These are phyloP conservation scores for Torrubiella hemipterigena DNA, from an alignment of 2,329 filamentous ascomycete species.

Conservation along the genomic window DNA sequence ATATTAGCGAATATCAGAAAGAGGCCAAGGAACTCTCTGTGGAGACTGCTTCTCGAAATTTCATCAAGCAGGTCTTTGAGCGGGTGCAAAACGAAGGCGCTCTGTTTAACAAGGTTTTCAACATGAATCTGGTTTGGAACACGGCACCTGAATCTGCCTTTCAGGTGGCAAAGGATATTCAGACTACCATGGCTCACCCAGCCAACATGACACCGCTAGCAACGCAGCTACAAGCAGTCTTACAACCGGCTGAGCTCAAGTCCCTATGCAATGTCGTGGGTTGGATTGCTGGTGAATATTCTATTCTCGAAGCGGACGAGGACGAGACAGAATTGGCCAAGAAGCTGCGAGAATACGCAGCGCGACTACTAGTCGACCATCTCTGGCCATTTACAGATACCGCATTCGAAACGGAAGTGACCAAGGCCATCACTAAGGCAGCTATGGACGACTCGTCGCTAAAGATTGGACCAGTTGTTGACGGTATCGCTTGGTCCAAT, in stretches of 20 bases:
- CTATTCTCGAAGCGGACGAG: slow-evolving; percentile 43
- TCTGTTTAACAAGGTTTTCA: slow-evolving; percentile 43
- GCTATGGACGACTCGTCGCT: slow-evolving; percentile 33
- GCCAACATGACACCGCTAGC: slow-evolving; percentile 42
- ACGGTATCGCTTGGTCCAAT: slow-evolving; percentile 40
- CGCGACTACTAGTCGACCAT: slow-evolving; percentile 41
- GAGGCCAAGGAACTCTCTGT: slow-evolving; percentile 35
- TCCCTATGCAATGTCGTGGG: slow-evolving; percentile 43
- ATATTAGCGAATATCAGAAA: slow-evolving; percentile 40
- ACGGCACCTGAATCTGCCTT: slow-evolving; percentile 37
- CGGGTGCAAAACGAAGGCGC: slow-evolving; percentile 41
- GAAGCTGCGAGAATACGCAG: slow-evolving; percentile 44
- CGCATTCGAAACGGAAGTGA: slow-evolving; percentile 42
- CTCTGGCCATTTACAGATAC: slow-evolving; percentile 45
- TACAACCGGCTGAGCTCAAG: slow-evolving; percentile 34
- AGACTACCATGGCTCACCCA: slow-evolving; percentile 39
- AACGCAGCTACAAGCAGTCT: slow-evolving; percentile 32
- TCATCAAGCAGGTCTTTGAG: slow-evolving; percentile 48
- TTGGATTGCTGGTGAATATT: slow-evolving; percentile 47
- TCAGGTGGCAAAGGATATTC: slow-evolving; percentile 33
- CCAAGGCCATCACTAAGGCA: slow-evolving; percentile 39
- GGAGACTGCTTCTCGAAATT: slow-evolving; percentile 45
- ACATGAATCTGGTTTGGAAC: slow-evolving; percentile 41
- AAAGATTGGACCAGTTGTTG: slow-evolving; percentile 35
- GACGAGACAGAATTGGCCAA: slow-evolving; percentile 40